Conservation (phyloP, 1,284 basidiomycete genomes). For the Tausonia pullulans region DNA sequence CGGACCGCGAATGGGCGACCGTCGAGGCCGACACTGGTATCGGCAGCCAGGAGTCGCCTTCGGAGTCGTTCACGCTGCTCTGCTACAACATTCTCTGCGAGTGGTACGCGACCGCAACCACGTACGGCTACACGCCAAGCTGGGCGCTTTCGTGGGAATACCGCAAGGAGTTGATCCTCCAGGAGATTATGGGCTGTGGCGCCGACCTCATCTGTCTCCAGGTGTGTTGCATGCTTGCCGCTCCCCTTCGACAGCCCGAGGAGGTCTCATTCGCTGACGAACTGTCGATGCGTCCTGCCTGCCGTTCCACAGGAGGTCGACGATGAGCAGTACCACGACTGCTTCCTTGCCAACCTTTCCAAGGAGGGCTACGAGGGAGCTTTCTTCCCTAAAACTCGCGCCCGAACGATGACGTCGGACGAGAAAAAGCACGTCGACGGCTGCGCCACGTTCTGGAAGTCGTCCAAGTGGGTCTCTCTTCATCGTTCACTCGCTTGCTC, state of each 20-base stretch:
- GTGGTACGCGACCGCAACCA: constrained; percentile 71
- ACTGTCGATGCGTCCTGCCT: constrained; percentile 1
- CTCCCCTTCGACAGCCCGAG: too few species aligned
- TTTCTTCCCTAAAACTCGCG: constrained; percentile 87
- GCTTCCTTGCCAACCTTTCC: constrained; percentile 67
- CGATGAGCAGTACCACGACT: constrained; percentile 85
- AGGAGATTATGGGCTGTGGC: constrained; percentile 71
- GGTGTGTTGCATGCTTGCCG: constrained; percentile 19
- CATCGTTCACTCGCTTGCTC: neutral
- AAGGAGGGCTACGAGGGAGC: constrained; percentile 81
- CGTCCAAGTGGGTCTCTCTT: constrained; percentile 54
- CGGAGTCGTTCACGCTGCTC: constrained; percentile 61
- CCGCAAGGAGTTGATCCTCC: constrained; percentile 78
- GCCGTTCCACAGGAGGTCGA: constrained; percentile 60
- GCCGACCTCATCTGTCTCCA: constrained; percentile 89
- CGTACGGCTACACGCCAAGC: constrained; percentile 94
- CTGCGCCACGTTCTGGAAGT: constrained; percentile 93
- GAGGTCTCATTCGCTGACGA: too few species aligned
- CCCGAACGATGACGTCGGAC: constrained; percentile 81
- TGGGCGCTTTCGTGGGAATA: constrained; percentile 97
- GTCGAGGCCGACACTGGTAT: constrained; percentile 51
- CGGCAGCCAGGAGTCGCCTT: constrained; percentile 41
- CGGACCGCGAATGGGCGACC: constrained; percentile 69
- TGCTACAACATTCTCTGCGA: constrained; percentile 96
- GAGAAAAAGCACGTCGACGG: constrained; percentile 88